phyloP scores from a whole-genome alignment of 2,329 filamentous ascomycete genomes.

The Venturiaceae sp. region DNA sequence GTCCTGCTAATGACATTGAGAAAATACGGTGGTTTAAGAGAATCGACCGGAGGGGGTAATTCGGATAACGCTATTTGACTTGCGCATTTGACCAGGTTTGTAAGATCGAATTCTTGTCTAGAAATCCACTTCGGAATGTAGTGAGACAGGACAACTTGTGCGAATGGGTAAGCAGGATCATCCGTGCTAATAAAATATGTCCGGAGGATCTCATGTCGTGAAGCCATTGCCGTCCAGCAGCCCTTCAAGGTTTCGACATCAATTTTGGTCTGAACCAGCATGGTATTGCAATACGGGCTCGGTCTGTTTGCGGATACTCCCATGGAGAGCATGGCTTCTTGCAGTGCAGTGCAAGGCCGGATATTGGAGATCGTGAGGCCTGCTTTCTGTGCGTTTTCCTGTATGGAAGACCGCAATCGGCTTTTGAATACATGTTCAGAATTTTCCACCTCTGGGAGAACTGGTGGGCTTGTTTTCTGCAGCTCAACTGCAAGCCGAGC shows the following conservation, averaged over 20 bases:
- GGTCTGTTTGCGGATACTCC: constrained; percentile 31
- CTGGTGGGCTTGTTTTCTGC: neutral
- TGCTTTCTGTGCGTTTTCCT: neutral
- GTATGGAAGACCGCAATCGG: neutral
- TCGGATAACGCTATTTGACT: constrained; percentile 11
- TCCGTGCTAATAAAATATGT: constrained; percentile 65
- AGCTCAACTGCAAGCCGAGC: constrained; percentile 2
- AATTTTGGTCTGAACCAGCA: constrained; percentile 51
- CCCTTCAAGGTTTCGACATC: constrained; percentile 40
- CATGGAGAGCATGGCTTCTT: constrained; percentile 67
- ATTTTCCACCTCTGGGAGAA: neutral
- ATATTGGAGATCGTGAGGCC: neutral
- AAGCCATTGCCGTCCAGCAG: constrained; percentile 54
- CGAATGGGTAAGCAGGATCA: constrained; percentile 51
- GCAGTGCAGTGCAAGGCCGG: constrained; percentile 75
- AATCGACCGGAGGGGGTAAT: constrained; percentile 39
- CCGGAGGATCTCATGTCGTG: constrained; percentile 65
- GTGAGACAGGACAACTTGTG: constrained; percentile 57
- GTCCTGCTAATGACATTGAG: constrained; percentile 18
- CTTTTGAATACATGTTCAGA: neutral
- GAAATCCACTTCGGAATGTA: constrained; percentile 17
- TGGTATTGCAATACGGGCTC: constrained; percentile 59
- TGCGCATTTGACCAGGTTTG: neutral
- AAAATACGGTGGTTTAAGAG: constrained; percentile 23
- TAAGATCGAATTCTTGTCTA: neutral